Conservation (phyloP, 2,329 filamentous ascomycete species). For the Fonsecaea nubica region DNA sequence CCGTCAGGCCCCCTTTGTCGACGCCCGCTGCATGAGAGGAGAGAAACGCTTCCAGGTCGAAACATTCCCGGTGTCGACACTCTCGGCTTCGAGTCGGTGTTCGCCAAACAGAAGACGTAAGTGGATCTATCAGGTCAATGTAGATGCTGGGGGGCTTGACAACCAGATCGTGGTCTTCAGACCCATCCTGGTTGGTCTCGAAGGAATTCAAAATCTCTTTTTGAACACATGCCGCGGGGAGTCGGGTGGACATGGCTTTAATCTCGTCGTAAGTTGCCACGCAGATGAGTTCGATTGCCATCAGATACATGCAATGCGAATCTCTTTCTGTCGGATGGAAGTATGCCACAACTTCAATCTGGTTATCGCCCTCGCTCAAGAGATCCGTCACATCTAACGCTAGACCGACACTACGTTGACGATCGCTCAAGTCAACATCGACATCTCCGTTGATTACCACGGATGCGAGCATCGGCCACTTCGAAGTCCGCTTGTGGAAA, state of each 20-base stretch:
- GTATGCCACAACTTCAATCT: slow-evolving; percentile 61
- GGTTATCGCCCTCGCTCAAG: slow-evolving; percentile 67
- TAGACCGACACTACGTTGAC: slow-evolving; percentile 71
- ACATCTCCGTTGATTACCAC: slow-evolving; percentile 68
- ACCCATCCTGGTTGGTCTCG: slow-evolving; percentile 44
- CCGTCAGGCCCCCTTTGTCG: slow-evolving; percentile 46
- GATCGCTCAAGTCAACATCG: slow-evolving; percentile 62
- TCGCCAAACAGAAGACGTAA: slow-evolving; percentile 68
- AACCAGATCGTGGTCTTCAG: slow-evolving; percentile 68
- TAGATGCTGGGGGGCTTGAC: slow-evolving; percentile 65
- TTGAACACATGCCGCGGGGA: slow-evolving; percentile 59
- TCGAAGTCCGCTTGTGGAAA: slow-evolving; percentile 60
- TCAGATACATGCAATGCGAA: slow-evolving; percentile 52
- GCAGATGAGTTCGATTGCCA: slow-evolving; percentile 74
- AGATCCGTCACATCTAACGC: slow-evolving; percentile 74
- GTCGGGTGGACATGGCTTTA: slow-evolving; percentile 48
- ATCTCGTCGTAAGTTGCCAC: slow-evolving; percentile 55
- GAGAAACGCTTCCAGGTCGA: slow-evolving; percentile 85
- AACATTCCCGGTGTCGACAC: slow-evolving; percentile 85
- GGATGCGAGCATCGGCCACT: slow-evolving; percentile 75
- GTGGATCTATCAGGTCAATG: slow-evolving; percentile 71
- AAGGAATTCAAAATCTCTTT: slow-evolving; percentile 57
- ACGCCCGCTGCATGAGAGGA: slow-evolving; percentile 62
- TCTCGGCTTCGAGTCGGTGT: slow-evolving; percentile 72
- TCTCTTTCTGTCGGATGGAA: slow-evolving; percentile 45